Base-by-base conservation (phyloP, 495 filamentous ascomycete species). In the Daldinia vernicosa region DNA sequence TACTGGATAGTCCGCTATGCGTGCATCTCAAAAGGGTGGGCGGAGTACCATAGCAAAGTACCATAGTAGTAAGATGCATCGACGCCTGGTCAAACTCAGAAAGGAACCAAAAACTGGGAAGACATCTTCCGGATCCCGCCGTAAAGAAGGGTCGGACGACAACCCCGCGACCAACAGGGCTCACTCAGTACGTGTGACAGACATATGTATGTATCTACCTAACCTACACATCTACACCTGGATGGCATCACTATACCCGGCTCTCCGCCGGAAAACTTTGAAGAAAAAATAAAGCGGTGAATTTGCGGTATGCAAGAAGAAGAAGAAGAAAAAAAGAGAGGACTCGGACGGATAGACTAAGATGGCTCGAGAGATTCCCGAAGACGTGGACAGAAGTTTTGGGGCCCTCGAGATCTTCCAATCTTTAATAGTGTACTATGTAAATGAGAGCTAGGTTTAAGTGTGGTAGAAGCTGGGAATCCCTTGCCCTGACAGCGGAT, bases 401-500 rank as follows among this genome's bases (percentile, higher is more conserved):
- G 53, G 69, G 53, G 62, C 37, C 68, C 68, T 71, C 61, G 57
- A 55, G 63, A 67, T 71, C 56, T 56, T 66, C 27, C 28, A 55
- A 55, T 39, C 8, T 47, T 64, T 60, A 30, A 47, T 53, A n/a
- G n/a, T n/a, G n/a, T n/a, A n/a, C n/a, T n/a, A n/a, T n/a, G n/a
- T n/a, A 61, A 61, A 61, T 63, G 51, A 58, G 47, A 67, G 22
- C 53, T 35, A 35, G 53, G 53, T 56, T 35, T 56, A 22, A 28
- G 15, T 56, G 27, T 56, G 53, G 53, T 35, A 56, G 54, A 57
- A 47, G 24, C 53, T 40, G 19, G 69, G 64, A 63, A 58, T 68
- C 64, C 65, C 65, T 58, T 66, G 70, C 56, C 65, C 60, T 68
- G 70, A 59, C 61, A 69, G 70, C 65, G 66, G 60, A 66, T 59